Evolutionary conservation across 495 filamentous ascomycete species (phyloP), one percentile per base, ranked within the genome.

Genomic region (Polyplosphaeria fusca): DNA sequence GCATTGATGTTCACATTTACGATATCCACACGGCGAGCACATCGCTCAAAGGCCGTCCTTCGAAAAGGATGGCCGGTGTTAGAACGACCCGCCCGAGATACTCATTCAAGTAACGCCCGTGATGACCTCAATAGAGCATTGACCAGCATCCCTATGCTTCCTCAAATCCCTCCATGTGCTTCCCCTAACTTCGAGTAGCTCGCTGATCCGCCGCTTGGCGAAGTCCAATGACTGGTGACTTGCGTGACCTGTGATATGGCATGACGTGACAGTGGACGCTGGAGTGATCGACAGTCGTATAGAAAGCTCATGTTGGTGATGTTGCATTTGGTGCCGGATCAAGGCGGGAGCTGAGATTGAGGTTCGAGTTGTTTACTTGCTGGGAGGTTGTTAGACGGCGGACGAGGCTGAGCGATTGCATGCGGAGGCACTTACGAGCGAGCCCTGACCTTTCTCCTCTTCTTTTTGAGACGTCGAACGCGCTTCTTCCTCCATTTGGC

Each of bases 401-500:
- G 32, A 44, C 45, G 9, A 22, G 12, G 14, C 14, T 32, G 14
- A 18, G 13, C 5, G 9, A 44, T 20, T 11, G 37, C 24, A 16
- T 28, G 24, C 43, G 12, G 18, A 40, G 35, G 30, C 30, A 76
- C 86, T 79, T 81, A 95, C 91, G 82, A 86, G 79, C 91, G 79
- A 65, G 90, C 91, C 73, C 91, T 85, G 77, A 90, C 93, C 90
- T 96, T 96, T 89, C 91, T 92, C 76, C 91, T 86, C 91, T 96
- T 96, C 75, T 89, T 84, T 85, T 96, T 96, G 77, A 96, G 87
- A 76, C 91, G 85, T 63, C 91, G 86, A 79, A 94, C 89, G 72
- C 91, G 82, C 91, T 96, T 96, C 88, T 96, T 96, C 83, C 91
- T 90, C 91, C 91, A 96, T 81, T 96, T 96, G 68, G 88, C 89